Conservation (phyloP, 768 basidiomycete genomes). For the Kwoniella bestiolae region DNA sequence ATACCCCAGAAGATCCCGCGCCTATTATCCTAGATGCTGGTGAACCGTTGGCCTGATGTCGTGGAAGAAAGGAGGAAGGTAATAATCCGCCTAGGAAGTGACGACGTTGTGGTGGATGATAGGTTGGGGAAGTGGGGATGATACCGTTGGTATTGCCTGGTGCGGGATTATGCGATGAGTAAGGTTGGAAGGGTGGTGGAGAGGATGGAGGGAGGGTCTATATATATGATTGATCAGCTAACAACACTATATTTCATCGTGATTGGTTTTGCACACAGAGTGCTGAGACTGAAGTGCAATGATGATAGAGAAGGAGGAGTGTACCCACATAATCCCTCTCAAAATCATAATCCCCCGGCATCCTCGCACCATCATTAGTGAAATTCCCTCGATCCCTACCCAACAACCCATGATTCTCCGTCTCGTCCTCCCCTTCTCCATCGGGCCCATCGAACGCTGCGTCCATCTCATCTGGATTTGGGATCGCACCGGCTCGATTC, state of each 20-base stretch:
- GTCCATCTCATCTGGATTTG: constrained; percentile 66
- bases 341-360: constrained; percentile 56
- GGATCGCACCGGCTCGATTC: constrained; percentile 19
- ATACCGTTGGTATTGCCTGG: constrained; percentile 55
- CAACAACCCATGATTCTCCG: constrained; percentile 33
- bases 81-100: constrained; percentile 50
- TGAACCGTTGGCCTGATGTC: constrained; percentile 20
- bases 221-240: no score
- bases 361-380: constrained; percentile 10
- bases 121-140: constrained; percentile 51
- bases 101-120: constrained; percentile 64
- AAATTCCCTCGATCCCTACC: constrained; percentile 11
- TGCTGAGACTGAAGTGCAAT: no score
- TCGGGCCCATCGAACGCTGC: constrained; percentile 79
- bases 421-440: constrained; percentile 62
- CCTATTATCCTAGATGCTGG: constrained; percentile 34
- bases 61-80: constrained; percentile 40
- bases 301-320: no score
- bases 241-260: neutral
- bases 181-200: constrained; percentile 54
- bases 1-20: constrained; percentile 85
- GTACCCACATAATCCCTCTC: constrained; percentile 56
- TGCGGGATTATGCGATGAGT: constrained; percentile 51
- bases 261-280: neutral
- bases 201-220: constrained; percentile 53